Base-by-base conservation (phyloP, 2,329 filamentous ascomycete genomes). In the Xylariales sp. region DNA sequence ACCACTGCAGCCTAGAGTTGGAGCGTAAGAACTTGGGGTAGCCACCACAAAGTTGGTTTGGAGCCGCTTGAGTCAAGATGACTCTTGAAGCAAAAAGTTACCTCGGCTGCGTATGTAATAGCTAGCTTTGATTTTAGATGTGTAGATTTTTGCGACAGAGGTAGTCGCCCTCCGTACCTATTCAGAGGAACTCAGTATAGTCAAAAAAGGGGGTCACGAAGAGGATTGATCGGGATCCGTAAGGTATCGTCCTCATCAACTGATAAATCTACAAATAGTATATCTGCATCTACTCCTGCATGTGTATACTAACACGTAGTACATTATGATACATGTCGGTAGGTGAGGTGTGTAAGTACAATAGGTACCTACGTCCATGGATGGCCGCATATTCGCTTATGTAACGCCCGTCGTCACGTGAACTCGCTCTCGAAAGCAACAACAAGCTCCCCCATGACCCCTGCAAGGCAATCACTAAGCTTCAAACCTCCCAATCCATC, bases 381-480 rank as follows among this genome's bases (percentile, higher is more conserved):
- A 49, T 34, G 8, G 23, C 7, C n/a, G 14, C 8, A 28, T 48
- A 46, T 8, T 3, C 5, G 64, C 58, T 66, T 67, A 67, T 36
- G 39, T 67, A 67, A 63, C 32, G 12, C 23, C 8, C 23, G 0
- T 48, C 14, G 32, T 67, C 59, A 67, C 64, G 59, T 67, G 58
- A 62, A 53, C 6, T 34, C 23, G 59, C 12, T 34, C 53, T 49
- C 36, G 28, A 55, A 52, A 18, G 34, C 34, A 53, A 49, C 59
- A 45, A 45, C 16, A 52, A 62, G 60, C 57, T 60, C 46, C 18
- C 32, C 18, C 32, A 54, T 16, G 6, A 56, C 60, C 65, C 65
- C 65, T 67, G 65, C 60, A 67, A 67, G 65, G 65, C 65, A 63
- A 43, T 63, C 49, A 54, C 30, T 30, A 48, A 64, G 61, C 53